Evolutionary conservation across 306 rosid species (phyloP).

Genomic region (Casuarina equisetifolia): DNA sequence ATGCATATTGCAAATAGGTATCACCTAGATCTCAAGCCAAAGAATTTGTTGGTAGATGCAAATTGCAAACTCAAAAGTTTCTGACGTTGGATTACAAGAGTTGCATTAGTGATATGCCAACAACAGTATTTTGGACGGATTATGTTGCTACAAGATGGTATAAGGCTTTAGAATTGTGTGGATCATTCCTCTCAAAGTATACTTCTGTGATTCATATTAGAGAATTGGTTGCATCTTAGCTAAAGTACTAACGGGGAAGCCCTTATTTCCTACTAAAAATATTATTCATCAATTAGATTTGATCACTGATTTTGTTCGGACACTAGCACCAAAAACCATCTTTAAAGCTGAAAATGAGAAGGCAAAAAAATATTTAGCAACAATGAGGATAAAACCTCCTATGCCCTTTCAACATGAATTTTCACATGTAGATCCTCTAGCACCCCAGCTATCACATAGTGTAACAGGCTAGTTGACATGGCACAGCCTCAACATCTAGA

Average conservation of each 20-base stretch:
- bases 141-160: conserved; percentile 99
- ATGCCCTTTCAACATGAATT: no score
- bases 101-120: conserved; percentile 84
- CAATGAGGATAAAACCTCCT: no score
- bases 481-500: no score
- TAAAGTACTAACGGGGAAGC: conserved; percentile 89
- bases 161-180: conserved; percentile 94
- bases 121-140: conserved; percentile 93
- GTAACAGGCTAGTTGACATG: no score
- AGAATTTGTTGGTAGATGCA: conserved; percentile 93
- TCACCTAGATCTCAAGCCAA: conserved; percentile 96
- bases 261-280: conserved; percentile 91
- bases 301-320: conserved; percentile 95
- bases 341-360: no score
- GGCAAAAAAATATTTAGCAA: no score
- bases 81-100: conserved; percentile 95
- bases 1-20: conserved; percentile 95
- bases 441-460: no score
- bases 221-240: conserved; percentile 97
- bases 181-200: conserved; percentile 89
- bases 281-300: conserved; percentile 89
- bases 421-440: no score
- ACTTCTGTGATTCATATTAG: conserved; percentile 97
- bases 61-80: conserved; percentile 95
- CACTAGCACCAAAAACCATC: conserved; percentile 55